Evolutionary conservation across 768 basidiomycete genomes (phyloP), one percentile per base, ranked within the genome.

Genomic region (Boletus reticuloceps): DNA sequence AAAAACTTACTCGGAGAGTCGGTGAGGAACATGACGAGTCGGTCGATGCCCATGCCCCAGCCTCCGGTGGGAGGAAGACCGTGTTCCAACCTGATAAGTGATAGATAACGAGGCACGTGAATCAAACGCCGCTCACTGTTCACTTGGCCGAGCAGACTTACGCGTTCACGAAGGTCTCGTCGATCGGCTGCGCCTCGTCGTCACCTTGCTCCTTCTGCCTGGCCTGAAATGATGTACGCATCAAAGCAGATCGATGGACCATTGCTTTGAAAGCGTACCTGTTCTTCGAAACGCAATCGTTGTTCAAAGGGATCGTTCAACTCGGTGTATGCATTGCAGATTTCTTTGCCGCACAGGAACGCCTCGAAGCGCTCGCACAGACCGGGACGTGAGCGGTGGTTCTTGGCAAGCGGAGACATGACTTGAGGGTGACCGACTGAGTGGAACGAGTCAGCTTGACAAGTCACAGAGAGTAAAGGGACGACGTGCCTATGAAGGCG

Each of bases 281-380:
- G 91, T 72, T 98, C 97, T 73, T 96, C 93, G 74, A 99, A 99
- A 59, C 97, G 85, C 65, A 92, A 76, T 36, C 94, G 81, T 74
- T 99, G 97, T 72, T 94, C 92, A 69, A 95, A 96, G 1, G 94
- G 97, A 75, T 99, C 97, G 76, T 99, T 99, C 80, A 99, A 83
- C 79, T 99, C 97, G 40, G 97, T 99, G 72, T 99, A 99, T 22
- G 97, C 96, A 66, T 99, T 98, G 80, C 93, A 95, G 73, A 98
- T 86, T 75, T 98, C 96, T 80, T 97, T 95, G 55, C 93, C 93
- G 50, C 94, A 96, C 82, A 99, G 83, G 83, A 99, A 99, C 10
- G 85, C 93, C 72, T 99, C 97, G 77, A 99, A 99, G 17, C 97
- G 94, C 73, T 99, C 97, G 73, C 97, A 98, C 25, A 99, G 81